Evolutionary conservation across 345 rosid species (phyloP).

Genomic region (Stellera chamaejasme): DNA sequence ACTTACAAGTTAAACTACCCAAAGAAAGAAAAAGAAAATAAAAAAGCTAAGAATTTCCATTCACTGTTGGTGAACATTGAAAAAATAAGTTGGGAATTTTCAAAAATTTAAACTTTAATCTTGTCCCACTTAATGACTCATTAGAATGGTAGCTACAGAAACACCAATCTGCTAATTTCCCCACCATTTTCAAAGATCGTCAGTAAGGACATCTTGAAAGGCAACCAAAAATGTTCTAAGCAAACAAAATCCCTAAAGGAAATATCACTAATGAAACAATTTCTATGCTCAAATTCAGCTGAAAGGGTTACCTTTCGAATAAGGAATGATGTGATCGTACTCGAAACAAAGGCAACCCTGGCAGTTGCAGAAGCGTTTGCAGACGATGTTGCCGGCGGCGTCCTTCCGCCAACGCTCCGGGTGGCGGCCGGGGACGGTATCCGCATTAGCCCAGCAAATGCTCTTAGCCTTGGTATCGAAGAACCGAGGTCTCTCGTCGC

Average conservation of each 20-base stretch:
- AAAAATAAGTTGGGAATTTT: not conserved
- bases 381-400: conserved; percentile 80
- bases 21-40: too few species aligned
- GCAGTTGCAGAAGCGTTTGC: conserved; percentile 87
- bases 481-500: conserved; percentile 63
- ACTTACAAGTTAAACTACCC: too few species aligned
- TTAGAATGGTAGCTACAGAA: not conserved
- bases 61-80: not conserved
- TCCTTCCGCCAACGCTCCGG: conserved; percentile 97
- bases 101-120: not conserved
- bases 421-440: conserved; percentile 70
- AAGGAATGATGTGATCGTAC: conserved; percentile 88
- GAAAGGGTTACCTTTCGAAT: conserved; percentile 54
- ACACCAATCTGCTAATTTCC: not conserved
- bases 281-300: not conserved
- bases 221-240: not conserved
- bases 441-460: conserved; percentile 74
- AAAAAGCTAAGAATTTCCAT: not conserved
- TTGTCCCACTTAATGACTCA: not conserved
- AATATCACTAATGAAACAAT: not conserved
- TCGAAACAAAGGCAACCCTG: conserved; percentile 89
- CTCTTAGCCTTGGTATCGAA: conserved; percentile 64
- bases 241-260: not conserved
- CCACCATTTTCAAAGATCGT: not conserved
- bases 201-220: not conserved